Evolutionary conservation across 2,329 filamentous ascomycete species (phyloP).

Genomic region (Pleomassaria siparia): DNA sequence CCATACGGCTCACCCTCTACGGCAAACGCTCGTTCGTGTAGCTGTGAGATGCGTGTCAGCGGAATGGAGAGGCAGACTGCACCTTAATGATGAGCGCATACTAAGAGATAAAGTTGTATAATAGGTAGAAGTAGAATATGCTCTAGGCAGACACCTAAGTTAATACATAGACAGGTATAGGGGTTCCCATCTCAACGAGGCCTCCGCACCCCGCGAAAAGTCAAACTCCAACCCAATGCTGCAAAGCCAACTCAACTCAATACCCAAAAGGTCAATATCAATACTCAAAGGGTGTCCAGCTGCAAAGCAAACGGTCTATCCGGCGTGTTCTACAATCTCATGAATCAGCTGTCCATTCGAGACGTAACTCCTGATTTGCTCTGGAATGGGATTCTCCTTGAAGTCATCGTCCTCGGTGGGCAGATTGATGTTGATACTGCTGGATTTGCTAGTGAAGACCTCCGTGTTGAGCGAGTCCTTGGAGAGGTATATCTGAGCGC

Average conservation of each 20-base stretch:
- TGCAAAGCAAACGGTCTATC: constrained; percentile 49
- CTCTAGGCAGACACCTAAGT: neutral
- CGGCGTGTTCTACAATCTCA: constrained; percentile 94
- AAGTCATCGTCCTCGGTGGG: constrained; percentile 75
- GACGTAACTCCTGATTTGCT: constrained; percentile 82
- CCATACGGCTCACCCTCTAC: too few relatives aligned
- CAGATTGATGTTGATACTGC: constrained; percentile 84
- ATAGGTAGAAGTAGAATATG: constrained; percentile 1
- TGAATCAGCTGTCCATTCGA: constrained; percentile 78
- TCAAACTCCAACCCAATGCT: constrained; percentile 24
- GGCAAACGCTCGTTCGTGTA: too few relatives aligned
- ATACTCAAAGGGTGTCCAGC: neutral
- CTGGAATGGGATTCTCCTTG: constrained; percentile 82
- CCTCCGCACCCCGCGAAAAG: neutral
- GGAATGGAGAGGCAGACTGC: too few relatives aligned
- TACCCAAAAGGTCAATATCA: constrained; percentile 1
- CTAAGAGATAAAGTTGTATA: neutral
- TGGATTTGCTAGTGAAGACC: constrained; percentile 86
- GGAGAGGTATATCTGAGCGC: constrained; percentile 82
- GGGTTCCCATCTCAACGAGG: neutral
- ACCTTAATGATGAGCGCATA: neutral
- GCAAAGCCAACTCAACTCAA: constrained; percentile 8
- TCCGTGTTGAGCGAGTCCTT: constrained; percentile 77
- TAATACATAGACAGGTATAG: neutral
- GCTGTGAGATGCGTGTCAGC: too few relatives aligned